phyloP scores from a whole-genome alignment of 73 alveolate genomes.

The Paramecium caudatum region DNA sequence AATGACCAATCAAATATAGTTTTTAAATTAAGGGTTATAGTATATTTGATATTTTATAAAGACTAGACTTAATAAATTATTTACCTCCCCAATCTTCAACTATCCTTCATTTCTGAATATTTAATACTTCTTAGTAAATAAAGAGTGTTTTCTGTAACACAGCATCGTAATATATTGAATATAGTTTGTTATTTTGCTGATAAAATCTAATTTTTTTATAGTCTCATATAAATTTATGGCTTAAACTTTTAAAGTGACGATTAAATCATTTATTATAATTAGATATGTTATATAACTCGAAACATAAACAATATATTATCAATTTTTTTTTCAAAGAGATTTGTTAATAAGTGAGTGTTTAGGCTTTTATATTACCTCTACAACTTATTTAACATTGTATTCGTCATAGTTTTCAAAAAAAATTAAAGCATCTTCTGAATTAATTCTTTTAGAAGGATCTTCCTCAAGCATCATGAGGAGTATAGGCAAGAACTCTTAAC shows the following conservation, averaged over 20 bases:
- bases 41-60: neutral
- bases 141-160: constrained; percentile 38
- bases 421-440: neutral
- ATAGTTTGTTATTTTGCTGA: neutral
- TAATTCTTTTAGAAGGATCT: neutral
- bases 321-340: neutral
- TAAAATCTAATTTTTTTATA: constrained; percentile 42
- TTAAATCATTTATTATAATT: neutral
- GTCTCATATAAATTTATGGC: too few relatives aligned
- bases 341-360: neutral
- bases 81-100: neutral
- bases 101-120: neutral
- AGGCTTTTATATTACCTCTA: neutral
- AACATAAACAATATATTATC: constrained; percentile 8
- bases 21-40: neutral
- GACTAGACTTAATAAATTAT: neutral
- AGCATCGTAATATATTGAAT: neutral
- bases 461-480: neutral
- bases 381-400: neutral
- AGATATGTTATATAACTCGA: neutral
- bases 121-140: neutral
- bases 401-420: neutral
- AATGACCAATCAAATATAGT: constrained; percentile 19
- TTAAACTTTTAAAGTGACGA: too few relatives aligned
- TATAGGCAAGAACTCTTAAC: neutral